Evolutionary conservation across 306 rosid species (phyloP).

Genomic region (Gastrolobium villosum): DNA sequence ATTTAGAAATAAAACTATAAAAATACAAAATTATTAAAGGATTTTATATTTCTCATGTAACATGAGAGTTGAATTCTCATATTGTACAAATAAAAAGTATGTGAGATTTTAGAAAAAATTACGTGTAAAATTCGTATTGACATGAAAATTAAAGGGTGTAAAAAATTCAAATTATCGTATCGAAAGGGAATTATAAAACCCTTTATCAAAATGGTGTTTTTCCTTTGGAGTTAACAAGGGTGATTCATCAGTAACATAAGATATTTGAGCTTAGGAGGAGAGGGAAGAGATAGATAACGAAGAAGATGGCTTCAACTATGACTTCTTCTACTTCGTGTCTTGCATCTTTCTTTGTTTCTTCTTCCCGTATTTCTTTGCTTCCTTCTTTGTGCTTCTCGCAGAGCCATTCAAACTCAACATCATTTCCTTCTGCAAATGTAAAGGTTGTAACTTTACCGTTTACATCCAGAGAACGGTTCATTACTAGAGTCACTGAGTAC

Average conservation of each 20-base stretch:
- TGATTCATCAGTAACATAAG: background rate
- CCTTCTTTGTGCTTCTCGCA: conserved; percentile 42
- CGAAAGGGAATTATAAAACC: no score
- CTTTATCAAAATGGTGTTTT: no score
- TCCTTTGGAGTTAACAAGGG: no score
- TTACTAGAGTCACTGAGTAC: conserved; percentile 72
- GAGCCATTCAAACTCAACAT: conserved; percentile 29
- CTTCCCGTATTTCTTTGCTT: conserved; percentile 33
- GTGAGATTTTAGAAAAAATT: no score
- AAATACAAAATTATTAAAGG: no score
- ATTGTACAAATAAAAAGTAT: no score
- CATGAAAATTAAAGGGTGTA: no score
- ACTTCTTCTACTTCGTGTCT: conserved; percentile 44
- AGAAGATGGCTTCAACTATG: conserved; percentile 47
- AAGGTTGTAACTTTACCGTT: conserved; percentile 43
- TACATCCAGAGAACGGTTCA: conserved; percentile 41
- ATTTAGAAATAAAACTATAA: no score
- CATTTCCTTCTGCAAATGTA: conserved; percentile 40
- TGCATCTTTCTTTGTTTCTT: conserved; percentile 44
- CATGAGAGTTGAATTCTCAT: no score
- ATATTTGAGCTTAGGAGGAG: background rate
- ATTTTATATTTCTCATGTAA: no score
- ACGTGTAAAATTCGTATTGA: no score
- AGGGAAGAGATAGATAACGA: conserved; percentile 41
- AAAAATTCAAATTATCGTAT: no score